Conservation (phyloP, 371 early-diverging fungal genomes). For the Mortierella sp. region DNA sequence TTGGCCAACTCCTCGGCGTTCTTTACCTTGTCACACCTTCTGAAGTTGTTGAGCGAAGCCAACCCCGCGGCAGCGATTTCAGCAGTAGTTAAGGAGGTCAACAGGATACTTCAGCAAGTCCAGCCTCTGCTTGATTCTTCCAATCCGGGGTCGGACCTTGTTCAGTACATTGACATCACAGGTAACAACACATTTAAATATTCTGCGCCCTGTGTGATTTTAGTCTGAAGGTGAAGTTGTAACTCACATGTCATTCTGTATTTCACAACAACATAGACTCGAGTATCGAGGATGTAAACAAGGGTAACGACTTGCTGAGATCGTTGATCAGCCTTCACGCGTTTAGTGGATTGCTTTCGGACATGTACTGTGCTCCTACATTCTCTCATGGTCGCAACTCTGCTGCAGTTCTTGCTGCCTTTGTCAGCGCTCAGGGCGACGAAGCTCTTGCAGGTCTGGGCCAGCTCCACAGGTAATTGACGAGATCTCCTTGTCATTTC, state of each 20-base stretch:
- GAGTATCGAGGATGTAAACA: slow-evolving; percentile 62
- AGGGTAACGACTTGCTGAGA: slow-evolving; percentile 70
- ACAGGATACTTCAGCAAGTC: slow-evolving; percentile 62
- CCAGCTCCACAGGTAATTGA: slow-evolving; percentile 71
- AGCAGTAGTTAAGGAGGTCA: slow-evolving; percentile 63
- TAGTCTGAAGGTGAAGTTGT: not conserved
- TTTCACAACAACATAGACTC: slow-evolving; percentile 35
- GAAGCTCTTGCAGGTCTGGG: slow-evolving; percentile 72
- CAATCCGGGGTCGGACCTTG: slow-evolving; percentile 35
- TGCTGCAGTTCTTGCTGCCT: slow-evolving; percentile 72
- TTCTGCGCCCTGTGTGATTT: not conserved
- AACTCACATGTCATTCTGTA: not conserved
- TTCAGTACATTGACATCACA: slow-evolving; percentile 48
- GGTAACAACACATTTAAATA: slow-evolving; percentile 6
- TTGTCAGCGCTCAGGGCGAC: slow-evolving; percentile 66
- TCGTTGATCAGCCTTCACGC: slow-evolving; percentile 75
- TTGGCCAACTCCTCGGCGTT: slow-evolving; percentile 79
- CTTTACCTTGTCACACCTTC: slow-evolving; percentile 79
- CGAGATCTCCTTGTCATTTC: not conserved
- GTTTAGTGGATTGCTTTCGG: slow-evolving; percentile 78
- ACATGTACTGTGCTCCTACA: slow-evolving; percentile 78
- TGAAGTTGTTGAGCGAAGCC: slow-evolving; percentile 80
- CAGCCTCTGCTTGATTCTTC: slow-evolving; percentile 30
- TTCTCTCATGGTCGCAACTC: slow-evolving; percentile 78
- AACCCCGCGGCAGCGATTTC: slow-evolving; percentile 67